Evolutionary conservation across 768 basidiomycete genomes (phyloP).

Genomic region (Calocera viscosa): DNA sequence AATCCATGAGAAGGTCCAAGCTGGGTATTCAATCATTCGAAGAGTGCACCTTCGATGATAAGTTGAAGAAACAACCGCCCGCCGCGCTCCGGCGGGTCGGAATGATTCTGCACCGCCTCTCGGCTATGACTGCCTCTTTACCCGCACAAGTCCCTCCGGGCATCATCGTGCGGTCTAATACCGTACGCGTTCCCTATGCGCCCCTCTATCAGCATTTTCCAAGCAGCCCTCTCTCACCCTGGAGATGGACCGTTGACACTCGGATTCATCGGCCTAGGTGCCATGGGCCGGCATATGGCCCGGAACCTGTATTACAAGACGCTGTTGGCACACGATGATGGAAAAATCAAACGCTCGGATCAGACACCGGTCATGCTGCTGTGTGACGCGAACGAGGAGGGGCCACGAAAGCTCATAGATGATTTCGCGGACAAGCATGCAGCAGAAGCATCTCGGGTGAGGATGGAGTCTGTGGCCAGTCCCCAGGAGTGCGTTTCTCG

Average conservation of each 20-base stretch:
- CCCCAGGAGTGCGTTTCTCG: slow-evolving; percentile 56
- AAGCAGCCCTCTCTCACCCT: neutral
- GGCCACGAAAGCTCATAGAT: slow-evolving; percentile 42
- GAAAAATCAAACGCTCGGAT: too few relatives aligned
- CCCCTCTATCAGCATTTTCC: neutral
- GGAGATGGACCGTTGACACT: slow-evolving; percentile 20
- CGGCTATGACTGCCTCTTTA: neutral
- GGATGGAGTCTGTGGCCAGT: slow-evolving; percentile 44
- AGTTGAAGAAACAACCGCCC: too few relatives aligned
- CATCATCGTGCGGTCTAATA: neutral
- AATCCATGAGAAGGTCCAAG: too few relatives aligned
- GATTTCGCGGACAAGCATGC: slow-evolving; percentile 49
- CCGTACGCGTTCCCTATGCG: neutral
- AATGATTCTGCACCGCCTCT: neutral
- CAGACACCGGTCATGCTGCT: slow-evolving; percentile 45
- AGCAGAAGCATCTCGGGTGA: slow-evolving; percentile 27
- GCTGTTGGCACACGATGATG: neutral
- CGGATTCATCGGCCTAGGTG: slow-evolving; percentile 75
- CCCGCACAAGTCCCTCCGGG: neutral
- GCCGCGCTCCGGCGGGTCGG: neutral
- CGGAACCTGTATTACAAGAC: slow-evolving; percentile 67
- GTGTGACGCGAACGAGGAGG: slow-evolving; percentile 59
- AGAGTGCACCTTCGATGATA: too few relatives aligned
- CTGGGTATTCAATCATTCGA: too few relatives aligned
- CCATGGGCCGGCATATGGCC: slow-evolving; percentile 83